Evolutionary conservation across 352 stramenopile genomes (phyloP).

Genomic region (Phytophthora pini): DNA sequence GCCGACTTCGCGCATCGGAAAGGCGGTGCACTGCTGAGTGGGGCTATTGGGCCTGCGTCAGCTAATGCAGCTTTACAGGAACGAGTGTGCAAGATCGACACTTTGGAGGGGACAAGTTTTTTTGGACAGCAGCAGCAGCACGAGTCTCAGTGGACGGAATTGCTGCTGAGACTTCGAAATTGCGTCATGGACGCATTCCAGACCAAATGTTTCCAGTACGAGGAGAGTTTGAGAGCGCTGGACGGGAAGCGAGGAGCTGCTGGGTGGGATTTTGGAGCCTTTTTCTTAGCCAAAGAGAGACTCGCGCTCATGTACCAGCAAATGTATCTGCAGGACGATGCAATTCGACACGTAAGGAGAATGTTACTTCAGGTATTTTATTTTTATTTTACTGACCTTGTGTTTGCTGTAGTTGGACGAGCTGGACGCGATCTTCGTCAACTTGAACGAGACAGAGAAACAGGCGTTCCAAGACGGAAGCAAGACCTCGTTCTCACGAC

Average conservation of each 20-base stretch:
- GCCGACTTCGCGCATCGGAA: conserved; percentile 69
- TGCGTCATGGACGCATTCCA: conserved; percentile 90
- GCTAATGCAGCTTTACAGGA: conserved; percentile 37
- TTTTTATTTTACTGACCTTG: not conserved
- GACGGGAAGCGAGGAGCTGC: conserved; percentile 59
- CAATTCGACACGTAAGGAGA: conserved; percentile 74
- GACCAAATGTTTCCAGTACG: conserved; percentile 79
- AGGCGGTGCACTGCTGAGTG: conserved; percentile 2
- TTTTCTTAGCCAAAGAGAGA: conserved; percentile 81
- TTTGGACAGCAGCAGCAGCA: conserved; percentile 79
- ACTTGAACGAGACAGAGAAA: conserved; percentile 45
- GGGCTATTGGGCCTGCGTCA: conserved; percentile 17
- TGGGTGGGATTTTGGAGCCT: conserved; percentile 81
- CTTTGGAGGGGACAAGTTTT: conserved; percentile 73
- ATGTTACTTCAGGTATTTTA: too few species aligned
- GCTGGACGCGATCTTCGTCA: conserved; percentile 77
- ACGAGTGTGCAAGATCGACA: conserved; percentile 87
- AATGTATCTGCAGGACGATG: conserved; percentile 83
- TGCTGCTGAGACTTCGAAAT: conserved; percentile 65
- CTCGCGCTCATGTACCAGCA: conserved; percentile 88
- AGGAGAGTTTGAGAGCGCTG: conserved; percentile 70
- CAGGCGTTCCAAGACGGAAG: conserved; percentile 25
- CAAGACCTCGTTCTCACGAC: conserved; percentile 29
- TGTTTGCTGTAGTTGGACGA: conserved; percentile 64
- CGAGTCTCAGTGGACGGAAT: conserved; percentile 81